Evolutionary conservation across 805 yeast species (phyloP).

Genomic region (Monosporozyma aquatica): DNA sequence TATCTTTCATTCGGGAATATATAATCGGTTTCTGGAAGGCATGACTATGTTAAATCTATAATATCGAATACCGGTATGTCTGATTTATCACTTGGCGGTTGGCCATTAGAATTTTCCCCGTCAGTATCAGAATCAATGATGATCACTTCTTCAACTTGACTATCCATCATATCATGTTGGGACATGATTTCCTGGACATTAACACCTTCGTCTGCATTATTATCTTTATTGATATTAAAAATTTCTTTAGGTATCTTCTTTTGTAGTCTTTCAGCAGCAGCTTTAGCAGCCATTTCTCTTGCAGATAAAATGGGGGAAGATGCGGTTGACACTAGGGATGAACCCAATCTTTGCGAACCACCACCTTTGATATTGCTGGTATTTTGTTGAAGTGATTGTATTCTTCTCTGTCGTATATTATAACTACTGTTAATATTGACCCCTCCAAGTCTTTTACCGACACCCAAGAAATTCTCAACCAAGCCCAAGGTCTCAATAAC

Average conservation of each 20-base stretch:
- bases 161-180: constrained; percentile 10
- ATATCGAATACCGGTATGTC: constrained; percentile 6
- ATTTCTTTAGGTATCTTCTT: constrained; percentile 9
- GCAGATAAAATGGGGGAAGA: neutral
- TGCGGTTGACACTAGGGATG: too few species aligned
- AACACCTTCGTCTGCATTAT: constrained; percentile 6
- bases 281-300: constrained; percentile 28
- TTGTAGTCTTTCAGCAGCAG: constrained; percentile 24
- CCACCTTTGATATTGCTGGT: neutral
- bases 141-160: constrained; percentile 13
- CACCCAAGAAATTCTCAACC: constrained; percentile 25
- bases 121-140: constrained; percentile 15
- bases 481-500: constrained; percentile 24
- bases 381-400: neutral
- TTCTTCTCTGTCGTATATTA: constrained; percentile 1
- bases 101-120: constrained; percentile 10
- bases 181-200: constrained; percentile 7
- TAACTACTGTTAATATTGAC: neutral
- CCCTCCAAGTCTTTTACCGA: constrained; percentile 24
- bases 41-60: constrained; percentile 18
- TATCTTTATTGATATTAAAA: neutral
- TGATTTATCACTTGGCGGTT: too few species aligned
- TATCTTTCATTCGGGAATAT: too few species aligned
- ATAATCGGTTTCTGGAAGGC: too few species aligned
- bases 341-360: neutral